Percentiles rank a stretch among this genome's conserved stretches.
These are phyloP conservation scores for Pseudopithomyces maydicus DNA, from an alignment of 2,329 filamentous ascomycete species.

Conservation along the genomic window DNA sequence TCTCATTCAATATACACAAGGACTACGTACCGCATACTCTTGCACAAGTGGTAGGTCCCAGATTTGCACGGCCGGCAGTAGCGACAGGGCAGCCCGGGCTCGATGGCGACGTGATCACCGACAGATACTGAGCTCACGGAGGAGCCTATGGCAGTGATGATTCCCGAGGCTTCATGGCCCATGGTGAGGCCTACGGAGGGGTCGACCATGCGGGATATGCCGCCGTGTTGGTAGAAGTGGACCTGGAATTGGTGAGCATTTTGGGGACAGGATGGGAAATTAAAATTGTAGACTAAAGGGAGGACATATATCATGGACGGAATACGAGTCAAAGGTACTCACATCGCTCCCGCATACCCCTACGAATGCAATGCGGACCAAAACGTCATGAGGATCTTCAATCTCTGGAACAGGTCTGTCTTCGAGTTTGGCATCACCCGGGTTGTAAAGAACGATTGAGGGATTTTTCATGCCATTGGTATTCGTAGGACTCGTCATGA, in stretches of 20 bases:
- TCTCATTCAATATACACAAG: too few species aligned
- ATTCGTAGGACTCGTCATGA: background rate
- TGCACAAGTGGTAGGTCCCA: conserved; percentile 91
- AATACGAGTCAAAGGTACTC: background rate
- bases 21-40: conserved; percentile 62
- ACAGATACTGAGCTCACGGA: conserved; percentile 75
- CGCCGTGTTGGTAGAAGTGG: conserved; percentile 94
- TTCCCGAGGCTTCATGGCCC: conserved; percentile 89
- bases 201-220: conserved; percentile 86
- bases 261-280: too few species aligned
- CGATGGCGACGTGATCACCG: conserved; percentile 88
- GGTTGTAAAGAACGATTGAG: conserved; percentile 49
- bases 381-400: conserved; percentile 45
- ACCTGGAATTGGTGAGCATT: conserved; percentile 50
- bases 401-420: conserved; percentile 46
- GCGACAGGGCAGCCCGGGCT: conserved; percentile 89
- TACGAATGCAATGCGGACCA: conserved; percentile 51
- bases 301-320: too few species aligned
- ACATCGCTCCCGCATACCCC: conserved; percentile 52
- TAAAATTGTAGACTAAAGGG: too few species aligned
- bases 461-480: conserved; percentile 42
- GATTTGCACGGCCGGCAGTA: conserved; percentile 85
- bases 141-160: conserved; percentile 75
- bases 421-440: conserved; percentile 45
- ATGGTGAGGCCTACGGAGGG: conserved; percentile 80